Base-by-base conservation (phyloP, 352 stramenopile species). In the Blastocystis sp. region DNA sequence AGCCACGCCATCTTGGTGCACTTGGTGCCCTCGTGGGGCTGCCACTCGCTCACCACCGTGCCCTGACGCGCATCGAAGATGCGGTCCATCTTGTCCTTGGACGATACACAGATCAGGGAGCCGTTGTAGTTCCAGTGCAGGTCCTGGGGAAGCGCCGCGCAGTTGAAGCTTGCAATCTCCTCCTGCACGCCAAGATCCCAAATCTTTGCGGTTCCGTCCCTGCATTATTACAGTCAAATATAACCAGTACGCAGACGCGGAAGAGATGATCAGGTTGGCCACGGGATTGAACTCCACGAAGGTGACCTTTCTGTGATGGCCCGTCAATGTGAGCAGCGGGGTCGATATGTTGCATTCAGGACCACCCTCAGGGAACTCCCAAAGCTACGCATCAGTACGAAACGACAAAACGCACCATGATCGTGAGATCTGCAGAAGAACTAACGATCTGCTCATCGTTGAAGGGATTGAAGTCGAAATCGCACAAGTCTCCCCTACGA, bases 391-490 rank as follows among this genome's bases (percentile, higher is more conserved):
- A 23, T 84, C 17, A 69, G 41, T 19, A 69, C 34, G 48, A 59
- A 40, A 2, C 10, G 23, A 21, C 7, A n/a, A 52, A 66, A 23
- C 7, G 2, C 23, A 89, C 60, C 81, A 80, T 89, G 38, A 80
- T 60, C 17, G 81, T 78, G 10, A 71, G 38, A 45, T 78, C 81
- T n/a, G 70, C 64, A 40, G 81, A 80, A 67, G 65, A 89, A 45
- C 60, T 80, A 66, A 80, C 69, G 53, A 91, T 89, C 21, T 91
- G 61, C 76, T 97, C 92, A 78, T 98, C 94, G 89, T 98, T 92
- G 90, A 98, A 98, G 19, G 97, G 97, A 91, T 98, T 99, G 91
- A 98, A 99, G 90, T 99, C 97, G 90, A 98, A 98, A 91, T 99
- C 97, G 40, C 98, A 91, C 64, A 99, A 97, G 66, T 88, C 78